Base-by-base conservation (phyloP, 768 basidiomycete species). In the Coprinellus micaceus region DNA sequence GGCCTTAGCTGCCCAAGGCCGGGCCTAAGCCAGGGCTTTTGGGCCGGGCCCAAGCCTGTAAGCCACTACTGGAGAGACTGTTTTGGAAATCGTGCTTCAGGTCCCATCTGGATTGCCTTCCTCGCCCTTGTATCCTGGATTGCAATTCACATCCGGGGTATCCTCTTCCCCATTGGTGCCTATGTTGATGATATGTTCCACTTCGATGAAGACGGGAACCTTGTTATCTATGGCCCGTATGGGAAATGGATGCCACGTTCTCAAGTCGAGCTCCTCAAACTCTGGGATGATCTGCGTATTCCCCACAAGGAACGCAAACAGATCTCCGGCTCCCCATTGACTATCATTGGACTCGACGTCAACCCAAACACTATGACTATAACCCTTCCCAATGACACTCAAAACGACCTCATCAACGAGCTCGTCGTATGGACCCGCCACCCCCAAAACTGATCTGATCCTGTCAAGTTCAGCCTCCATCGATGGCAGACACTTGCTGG, bases 301-400 rank as follows among this genome's bases (percentile, higher is more conserved):
- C 78, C 77, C 0, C 76, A 79, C 57, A 66, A 71, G 10, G 33
- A 65, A 2, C 21, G 51, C 2, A 81, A 81, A 58, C 79, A 82
- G 48, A 6, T 74, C 0, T 68, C 19, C 21, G 75, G 74, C 0
- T 2, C 21, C 0, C n/a, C 29, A 0, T 60, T 80, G 1, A 60
- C 61, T 1, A 70, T 78, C 52, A 76, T 78, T 54, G 75, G 78
- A 0, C 70, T 78, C 53, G 19, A 62, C 0, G 70, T 79, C 2
- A 68, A 79, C 51, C 39, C 67, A 0, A 64, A 69, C n/a, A 28
- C 26, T 0, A 67, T 75, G 62, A 61, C 69, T 0, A 59, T 75
- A 46, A 63, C 71, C 2, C 24, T 71, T 9, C 61, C 66, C 0
- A 15, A 25, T 0, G 60, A 64, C 1, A n/a, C 43, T 0, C 49